These are phyloP conservation scores for Salicornia ramosissima DNA, from an alignment of 148 eudicot species.

Conservation along the genomic window DNA sequence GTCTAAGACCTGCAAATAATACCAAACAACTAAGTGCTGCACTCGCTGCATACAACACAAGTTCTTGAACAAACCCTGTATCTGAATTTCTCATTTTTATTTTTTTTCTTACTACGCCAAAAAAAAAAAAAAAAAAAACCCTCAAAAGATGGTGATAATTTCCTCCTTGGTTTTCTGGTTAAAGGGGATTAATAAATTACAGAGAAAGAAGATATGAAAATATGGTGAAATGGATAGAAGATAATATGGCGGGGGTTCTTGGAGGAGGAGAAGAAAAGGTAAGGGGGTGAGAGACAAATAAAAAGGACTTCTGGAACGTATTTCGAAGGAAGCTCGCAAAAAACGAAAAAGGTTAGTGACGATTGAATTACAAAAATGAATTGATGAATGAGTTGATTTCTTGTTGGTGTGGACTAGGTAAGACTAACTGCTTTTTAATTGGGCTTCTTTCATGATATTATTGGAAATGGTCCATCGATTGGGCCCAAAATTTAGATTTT, in stretches of 20 bases:
- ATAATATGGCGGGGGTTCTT: conserved; percentile 11
- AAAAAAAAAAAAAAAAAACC: not conserved
- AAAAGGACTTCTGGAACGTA: not conserved
- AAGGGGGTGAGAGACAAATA: not conserved
- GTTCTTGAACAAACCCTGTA: conserved; percentile 58
- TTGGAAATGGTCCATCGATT: not conserved
- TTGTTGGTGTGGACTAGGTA: not conserved
- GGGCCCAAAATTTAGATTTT: not conserved
- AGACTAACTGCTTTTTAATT: not conserved
- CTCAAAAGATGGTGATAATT: not conserved
- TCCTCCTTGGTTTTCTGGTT: too few species aligned
- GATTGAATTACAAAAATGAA: too few species aligned
- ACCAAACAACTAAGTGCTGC: conserved; percentile 84
- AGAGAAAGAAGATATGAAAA: not conserved
- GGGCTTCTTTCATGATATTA: not conserved
- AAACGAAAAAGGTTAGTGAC: not conserved
- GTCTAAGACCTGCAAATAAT: conserved; percentile 55
- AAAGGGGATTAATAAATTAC: not conserved
- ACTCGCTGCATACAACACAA: conserved; percentile 84
- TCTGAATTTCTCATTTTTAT: conserved; percentile 41
- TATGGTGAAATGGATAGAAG: not conserved
- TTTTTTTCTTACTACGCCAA: too few species aligned
- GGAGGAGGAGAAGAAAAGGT: conserved; percentile 12
- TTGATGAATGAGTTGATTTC: not conserved
- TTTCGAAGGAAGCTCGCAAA: not conserved